Percentiles rank a stretch among this genome's conserved stretches.
These are phyloP conservation scores for Trichoderma polysporum DNA, from an alignment of 2,329 filamentous ascomycete species.

Conservation along the genomic window DNA sequence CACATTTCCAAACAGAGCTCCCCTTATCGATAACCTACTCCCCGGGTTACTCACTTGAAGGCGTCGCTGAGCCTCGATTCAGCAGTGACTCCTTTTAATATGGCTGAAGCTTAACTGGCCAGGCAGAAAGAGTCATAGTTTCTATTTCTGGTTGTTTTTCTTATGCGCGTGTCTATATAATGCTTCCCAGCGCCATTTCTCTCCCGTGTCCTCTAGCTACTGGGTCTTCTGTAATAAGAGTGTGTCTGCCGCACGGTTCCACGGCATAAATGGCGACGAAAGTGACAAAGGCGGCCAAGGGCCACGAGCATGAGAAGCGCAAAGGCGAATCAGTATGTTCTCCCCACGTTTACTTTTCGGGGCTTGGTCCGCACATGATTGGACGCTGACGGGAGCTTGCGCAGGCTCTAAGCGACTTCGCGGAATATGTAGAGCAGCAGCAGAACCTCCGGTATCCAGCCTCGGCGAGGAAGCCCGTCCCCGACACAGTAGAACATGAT, in stretches of 20 bases:
- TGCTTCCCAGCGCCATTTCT: not conserved
- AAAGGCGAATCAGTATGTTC: conserved; percentile 77
- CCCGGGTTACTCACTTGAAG: conserved; percentile 4
- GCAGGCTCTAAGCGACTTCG: conserved; percentile 85
- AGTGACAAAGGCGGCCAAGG: conserved; percentile 60
- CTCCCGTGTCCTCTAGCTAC: conserved; percentile 14
- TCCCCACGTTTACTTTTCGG: not conserved
- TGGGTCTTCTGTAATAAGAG: not conserved
- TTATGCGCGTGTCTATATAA: not conserved
- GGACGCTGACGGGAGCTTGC: not conserved
- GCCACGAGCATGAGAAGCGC: conserved; percentile 73
- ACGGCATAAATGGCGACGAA: conserved; percentile 51
- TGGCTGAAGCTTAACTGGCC: conserved; percentile 6
- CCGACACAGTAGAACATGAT: conserved; percentile 51
- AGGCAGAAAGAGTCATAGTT: conserved; percentile 16
- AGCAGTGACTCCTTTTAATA: conserved; percentile 8
- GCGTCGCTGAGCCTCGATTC: conserved; percentile 7
- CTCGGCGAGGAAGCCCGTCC: conserved; percentile 32
- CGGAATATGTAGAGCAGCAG: conserved; percentile 95
- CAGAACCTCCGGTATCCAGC: conserved; percentile 69
- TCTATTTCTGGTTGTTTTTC: not conserved
- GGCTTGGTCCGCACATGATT: not conserved
- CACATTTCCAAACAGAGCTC: not conserved
- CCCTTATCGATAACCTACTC: conserved; percentile 22
- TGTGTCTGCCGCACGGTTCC: not conserved